Conservation (phyloP, 176 grass and related monocot genomes). For the Otatea glauca region DNA sequence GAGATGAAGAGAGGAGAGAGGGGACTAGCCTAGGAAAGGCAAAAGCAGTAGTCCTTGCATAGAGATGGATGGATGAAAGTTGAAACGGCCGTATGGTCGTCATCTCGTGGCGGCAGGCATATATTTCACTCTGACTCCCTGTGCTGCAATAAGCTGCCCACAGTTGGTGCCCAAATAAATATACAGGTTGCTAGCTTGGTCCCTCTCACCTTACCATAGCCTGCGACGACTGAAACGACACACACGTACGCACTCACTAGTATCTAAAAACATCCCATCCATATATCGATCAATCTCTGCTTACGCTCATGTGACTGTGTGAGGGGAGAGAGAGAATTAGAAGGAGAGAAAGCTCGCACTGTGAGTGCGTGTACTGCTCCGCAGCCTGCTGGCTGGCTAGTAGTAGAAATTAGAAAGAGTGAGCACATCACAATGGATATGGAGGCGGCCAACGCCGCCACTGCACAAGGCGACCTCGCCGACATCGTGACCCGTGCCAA, state of each 20-base stretch:
- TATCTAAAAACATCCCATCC: constrained; percentile 50
- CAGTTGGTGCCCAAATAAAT: constrained; percentile 60
- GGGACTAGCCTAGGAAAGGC: too few relatives aligned
- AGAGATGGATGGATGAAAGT: constrained; percentile 23
- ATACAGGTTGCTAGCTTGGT: constrained; percentile 45
- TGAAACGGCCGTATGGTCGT: constrained; percentile 10
- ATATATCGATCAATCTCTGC: background rate
- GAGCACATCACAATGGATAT: constrained; percentile 45
- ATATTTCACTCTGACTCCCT: background rate
- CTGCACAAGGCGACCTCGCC: constrained; percentile 59
- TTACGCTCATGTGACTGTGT: constrained; percentile 1
- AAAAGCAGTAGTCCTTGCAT: background rate
- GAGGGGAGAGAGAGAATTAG: background rate
- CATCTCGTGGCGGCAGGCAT: background rate
- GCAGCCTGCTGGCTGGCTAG: background rate
- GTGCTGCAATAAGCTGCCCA: constrained; percentile 49
- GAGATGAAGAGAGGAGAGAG: background rate
- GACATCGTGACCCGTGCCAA: constrained; percentile 50
- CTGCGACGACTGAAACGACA: constrained; percentile 38
- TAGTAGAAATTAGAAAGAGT: constrained; percentile 38
- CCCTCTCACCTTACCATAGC: background rate
- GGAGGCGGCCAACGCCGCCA: constrained; percentile 31
- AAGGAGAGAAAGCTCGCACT: background rate
- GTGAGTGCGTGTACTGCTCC: constrained; percentile 26
- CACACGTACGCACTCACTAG: background rate